Evolutionary conservation across 2,329 filamentous ascomycete species (phyloP), one percentile per base, ranked within the genome.

Genomic region (Penicillium olsonii): DNA sequence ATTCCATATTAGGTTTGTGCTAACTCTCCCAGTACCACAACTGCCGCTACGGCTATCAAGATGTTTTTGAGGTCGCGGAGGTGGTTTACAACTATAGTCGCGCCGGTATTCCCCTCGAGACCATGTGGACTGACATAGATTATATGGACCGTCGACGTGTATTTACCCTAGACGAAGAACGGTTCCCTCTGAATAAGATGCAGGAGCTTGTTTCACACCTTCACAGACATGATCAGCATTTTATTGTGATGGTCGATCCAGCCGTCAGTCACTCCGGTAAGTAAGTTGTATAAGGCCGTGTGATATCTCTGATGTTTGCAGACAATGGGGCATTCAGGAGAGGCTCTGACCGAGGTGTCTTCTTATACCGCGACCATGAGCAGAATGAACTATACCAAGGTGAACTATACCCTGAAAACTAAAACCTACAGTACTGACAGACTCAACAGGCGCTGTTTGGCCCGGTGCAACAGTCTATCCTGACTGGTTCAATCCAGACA

Each of bases 181-280:
- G 71, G 6, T 76, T 69, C 51, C 69, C 71, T 0, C 22, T 74
- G 1, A 46, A 66, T 1, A 69, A 67, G 66, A 80, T 90, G 75
- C 83, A 81, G 31, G 79, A 87, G 57, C 71, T 91, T 1, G 84
- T 87, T 18, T 74, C 80, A 29, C 81, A 86, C 18, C 77, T 94
- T 0, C 87, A 91, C 61, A 67, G 71, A 6, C 79, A 84, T 48
- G 70, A 87, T 35, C 87, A 90, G 65, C 80, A 87, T 39, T 89
- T 88, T 55, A 79, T 90, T 24, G 72, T 92, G 39, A 94, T 94
- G 83, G 86, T 92, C 1, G 89, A 94, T 57, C 73, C 73, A 15
- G 72, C 73, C 2, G 75, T 82, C 2, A 69, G 67, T 48, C 52
- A 60, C 7, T 66, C 57, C 33, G 61, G 67, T 69, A 61, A 50